These are phyloP conservation scores for Arthrobotrys sinensis DNA, from an alignment of 2,329 filamentous ascomycete species.

Conservation along the genomic window DNA sequence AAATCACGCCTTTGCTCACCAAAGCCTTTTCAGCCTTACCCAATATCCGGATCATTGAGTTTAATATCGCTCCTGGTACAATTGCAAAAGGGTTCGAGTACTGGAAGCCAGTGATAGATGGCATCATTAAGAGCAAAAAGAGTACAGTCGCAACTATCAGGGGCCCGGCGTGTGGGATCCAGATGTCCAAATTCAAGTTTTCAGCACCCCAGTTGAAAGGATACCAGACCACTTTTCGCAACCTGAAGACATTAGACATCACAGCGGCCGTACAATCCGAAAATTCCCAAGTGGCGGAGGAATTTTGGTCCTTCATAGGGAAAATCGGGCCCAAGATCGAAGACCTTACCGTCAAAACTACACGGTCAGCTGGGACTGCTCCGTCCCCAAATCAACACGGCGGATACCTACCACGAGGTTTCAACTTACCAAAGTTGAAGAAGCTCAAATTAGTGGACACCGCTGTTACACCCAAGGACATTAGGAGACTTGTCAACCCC, in stretches of 20 bases:
- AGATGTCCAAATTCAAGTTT: slow-evolving; percentile 1
- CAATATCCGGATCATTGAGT: not conserved
- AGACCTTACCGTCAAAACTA: not conserved
- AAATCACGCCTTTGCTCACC: not conserved
- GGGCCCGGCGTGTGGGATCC: not conserved
- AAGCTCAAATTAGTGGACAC: not conserved
- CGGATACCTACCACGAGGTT: not conserved
- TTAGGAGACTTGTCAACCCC: not conserved
- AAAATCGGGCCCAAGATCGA: not conserved
- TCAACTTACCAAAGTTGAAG: slow-evolving; percentile 14
- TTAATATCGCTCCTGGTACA: too few species aligned
- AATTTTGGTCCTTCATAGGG: slow-evolving; percentile 6
- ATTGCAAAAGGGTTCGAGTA: slow-evolving; percentile 2
- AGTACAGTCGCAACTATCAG: not conserved
- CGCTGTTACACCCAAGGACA: not conserved
- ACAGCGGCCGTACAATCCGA: not conserved
- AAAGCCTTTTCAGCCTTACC: not conserved
- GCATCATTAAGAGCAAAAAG: not conserved
- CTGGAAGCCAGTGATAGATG: slow-evolving; percentile 20
- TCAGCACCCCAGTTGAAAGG: not conserved
- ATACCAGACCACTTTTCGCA: not conserved
- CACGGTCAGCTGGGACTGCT: not conserved
- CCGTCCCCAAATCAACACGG: not conserved
- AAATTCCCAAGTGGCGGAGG: not conserved
- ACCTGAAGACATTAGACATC: slow-evolving; percentile 1